phyloP scores from a whole-genome alignment of 768 basidiomycete genomes.

The Mycena kentingensis region DNA sequence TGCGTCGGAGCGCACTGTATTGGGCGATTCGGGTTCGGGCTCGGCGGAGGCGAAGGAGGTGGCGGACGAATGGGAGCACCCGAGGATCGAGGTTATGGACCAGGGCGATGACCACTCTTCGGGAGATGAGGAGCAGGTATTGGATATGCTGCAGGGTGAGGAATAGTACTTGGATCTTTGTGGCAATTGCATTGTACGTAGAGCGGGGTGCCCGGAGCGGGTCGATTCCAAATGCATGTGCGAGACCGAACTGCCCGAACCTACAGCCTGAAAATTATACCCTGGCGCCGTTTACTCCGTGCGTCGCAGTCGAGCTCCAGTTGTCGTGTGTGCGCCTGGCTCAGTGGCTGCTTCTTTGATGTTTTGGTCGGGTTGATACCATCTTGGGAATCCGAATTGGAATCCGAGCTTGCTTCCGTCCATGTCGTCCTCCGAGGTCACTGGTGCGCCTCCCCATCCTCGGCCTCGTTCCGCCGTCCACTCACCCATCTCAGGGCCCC shows the following conservation, averaged over 20 bases:
- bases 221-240: not conserved
- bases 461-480: constrained; percentile 3
- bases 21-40: not conserved
- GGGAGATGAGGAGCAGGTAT: constrained; percentile 1
- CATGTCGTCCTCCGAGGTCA: constrained; percentile 40
- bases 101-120: not conserved
- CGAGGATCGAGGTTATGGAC: not conserved
- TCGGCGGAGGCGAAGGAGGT: not conserved
- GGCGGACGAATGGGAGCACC: not conserved
- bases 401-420: constrained; percentile 38
- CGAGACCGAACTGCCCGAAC: too few relatives aligned
- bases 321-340: not conserved
- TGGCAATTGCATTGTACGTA: not conserved
- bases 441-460: constrained; percentile 38
- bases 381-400: constrained; percentile 4
- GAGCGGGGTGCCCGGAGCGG: too few relatives aligned
- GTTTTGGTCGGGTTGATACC: constrained; percentile 17
- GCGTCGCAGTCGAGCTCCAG: too few relatives aligned
- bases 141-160: constrained; percentile 6
- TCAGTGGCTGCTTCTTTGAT: not conserved
- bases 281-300: too few relatives aligned
- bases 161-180: constrained; percentile 23
- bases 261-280: too few relatives aligned
- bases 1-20: not conserved
- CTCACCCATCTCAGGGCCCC: constrained; percentile 48